Conservation (phyloP, 2,329 filamentous ascomycete genomes). For the Fusarium sp. region DNA sequence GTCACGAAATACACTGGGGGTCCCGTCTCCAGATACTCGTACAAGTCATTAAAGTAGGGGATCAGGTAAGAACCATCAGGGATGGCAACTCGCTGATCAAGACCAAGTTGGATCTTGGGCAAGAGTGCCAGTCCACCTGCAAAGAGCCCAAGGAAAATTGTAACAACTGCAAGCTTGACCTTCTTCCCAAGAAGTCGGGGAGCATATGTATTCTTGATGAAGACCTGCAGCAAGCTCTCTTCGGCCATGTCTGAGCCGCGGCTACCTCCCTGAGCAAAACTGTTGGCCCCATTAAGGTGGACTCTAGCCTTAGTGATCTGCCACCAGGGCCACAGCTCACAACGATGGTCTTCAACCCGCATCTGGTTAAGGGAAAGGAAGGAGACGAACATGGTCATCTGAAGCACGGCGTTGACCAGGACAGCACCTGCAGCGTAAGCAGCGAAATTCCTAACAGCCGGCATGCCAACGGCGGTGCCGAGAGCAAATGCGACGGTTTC, state of each 20-base stretch:
- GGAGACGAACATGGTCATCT: slow-evolving; percentile 97
- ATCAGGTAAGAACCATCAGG: slow-evolving; percentile 95
- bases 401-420: slow-evolving; percentile 94
- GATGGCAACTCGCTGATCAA: slow-evolving; percentile 95
- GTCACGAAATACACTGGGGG: slow-evolving; percentile 98
- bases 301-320: slow-evolving; percentile 78
- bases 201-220: slow-evolving; percentile 91
- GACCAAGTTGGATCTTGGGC: slow-evolving; percentile 83
- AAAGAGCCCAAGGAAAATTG: slow-evolving; percentile 87
- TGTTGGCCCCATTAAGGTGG: slow-evolving; percentile 67
- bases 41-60: slow-evolving; percentile 94
- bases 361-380: slow-evolving; percentile 91
- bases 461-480: slow-evolving; percentile 95
- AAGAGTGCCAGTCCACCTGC: slow-evolving; percentile 85
- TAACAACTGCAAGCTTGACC: slow-evolving; percentile 78
- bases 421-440: slow-evolving; percentile 96
- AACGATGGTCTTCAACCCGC: slow-evolving; percentile 86
- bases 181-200: slow-evolving; percentile 82
- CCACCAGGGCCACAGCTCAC: slow-evolving; percentile 92
- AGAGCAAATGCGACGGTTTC: slow-evolving; percentile 94
- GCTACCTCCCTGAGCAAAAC: slow-evolving; percentile 62
- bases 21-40: slow-evolving; percentile 89
- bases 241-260: slow-evolving; percentile 79
- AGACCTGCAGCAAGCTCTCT: slow-evolving; percentile 83
- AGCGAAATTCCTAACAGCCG: slow-evolving; percentile 96